Conservation (phyloP, 106 monocot genomes). For the Iris macrosiphon region DNA sequence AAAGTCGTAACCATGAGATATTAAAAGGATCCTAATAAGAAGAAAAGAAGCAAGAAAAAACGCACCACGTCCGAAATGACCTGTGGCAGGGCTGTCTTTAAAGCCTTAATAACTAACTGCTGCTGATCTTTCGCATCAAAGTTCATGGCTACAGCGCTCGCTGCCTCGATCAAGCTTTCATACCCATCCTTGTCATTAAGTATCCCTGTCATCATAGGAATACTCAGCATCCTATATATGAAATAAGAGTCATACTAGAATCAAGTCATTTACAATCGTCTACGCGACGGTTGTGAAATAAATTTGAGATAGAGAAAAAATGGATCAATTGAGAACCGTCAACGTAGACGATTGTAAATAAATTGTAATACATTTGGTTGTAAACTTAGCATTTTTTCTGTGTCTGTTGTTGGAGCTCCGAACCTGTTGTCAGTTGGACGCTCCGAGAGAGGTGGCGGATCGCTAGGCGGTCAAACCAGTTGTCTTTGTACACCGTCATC, state of each 20-base stretch:
- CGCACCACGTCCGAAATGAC: constrained; percentile 40
- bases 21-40: background rate
- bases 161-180: constrained; percentile 43
- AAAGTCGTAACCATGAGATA: too few relatives aligned
- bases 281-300: too few relatives aligned
- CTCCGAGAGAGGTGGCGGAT: constrained; percentile 48
- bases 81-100: constrained; percentile 33
- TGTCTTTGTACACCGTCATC: constrained; percentile 41
- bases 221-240: too few relatives aligned
- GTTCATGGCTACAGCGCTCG: constrained; percentile 23
- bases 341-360: too few relatives aligned
- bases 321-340: too few relatives aligned
- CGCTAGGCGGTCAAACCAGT: constrained; percentile 72
- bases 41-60: background rate
- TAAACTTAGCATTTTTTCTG: too few relatives aligned
- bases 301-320: too few relatives aligned
- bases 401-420: too few relatives aligned
- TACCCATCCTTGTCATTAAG: constrained; percentile 43
- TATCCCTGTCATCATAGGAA: constrained; percentile 23
- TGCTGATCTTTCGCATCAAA: constrained; percentile 28
- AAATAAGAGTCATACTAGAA: too few relatives aligned
- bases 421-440: constrained; percentile 24
- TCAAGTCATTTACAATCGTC: too few relatives aligned
- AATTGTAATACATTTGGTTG: too few relatives aligned
- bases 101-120: constrained; percentile 35